A percentile compares a stretch with the other conserved stretches of the same genome.
These are phyloP conservation scores for Pulveroboletus sp. DNA, from an alignment of 768 basidiomycete genomes.

Conservation along the genomic window DNA sequence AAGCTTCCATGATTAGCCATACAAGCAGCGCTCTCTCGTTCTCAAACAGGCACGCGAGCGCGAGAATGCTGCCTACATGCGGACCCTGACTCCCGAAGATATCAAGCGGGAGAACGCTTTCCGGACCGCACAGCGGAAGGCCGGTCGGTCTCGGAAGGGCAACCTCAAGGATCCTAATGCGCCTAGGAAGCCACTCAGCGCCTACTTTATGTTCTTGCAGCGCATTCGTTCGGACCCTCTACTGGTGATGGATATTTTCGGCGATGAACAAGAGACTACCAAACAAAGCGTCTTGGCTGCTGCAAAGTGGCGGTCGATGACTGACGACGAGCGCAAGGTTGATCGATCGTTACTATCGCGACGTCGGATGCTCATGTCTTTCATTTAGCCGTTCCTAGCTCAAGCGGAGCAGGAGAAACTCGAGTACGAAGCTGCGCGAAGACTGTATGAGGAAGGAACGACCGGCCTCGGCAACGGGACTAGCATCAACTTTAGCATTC, in stretches of 20 bases:
- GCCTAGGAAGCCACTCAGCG: slow-evolving; percentile 90
- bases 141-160: slow-evolving; percentile 86
- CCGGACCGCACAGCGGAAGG: slow-evolving; percentile 87
- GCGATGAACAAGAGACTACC: slow-evolving; percentile 88
- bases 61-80: slow-evolving; percentile 81
- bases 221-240: slow-evolving; percentile 75
- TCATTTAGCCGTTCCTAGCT: slow-evolving; percentile 75
- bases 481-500: slow-evolving; percentile 80
- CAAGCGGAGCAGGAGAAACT: slow-evolving; percentile 95
- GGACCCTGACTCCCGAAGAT: slow-evolving; percentile 85
- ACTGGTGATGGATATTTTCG: slow-evolving; percentile 78
- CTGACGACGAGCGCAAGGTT: slow-evolving; percentile 90
- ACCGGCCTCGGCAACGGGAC: slow-evolving; percentile 58
- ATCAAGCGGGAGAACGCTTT: slow-evolving; percentile 92
- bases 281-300: slow-evolving; percentile 93
- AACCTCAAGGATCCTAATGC: slow-evolving; percentile 98
- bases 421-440: slow-evolving; percentile 82
- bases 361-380: slow-evolving; percentile 13
- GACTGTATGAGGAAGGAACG: slow-evolving; percentile 83
- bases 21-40: slow-evolving; percentile 76
- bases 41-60: slow-evolving; percentile 83
- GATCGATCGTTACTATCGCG: slow-evolving; percentile 15
- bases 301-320: slow-evolving; percentile 89
- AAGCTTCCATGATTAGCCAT: slow-evolving; percentile 51
- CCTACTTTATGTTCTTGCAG: slow-evolving; percentile 94